These are phyloP conservation scores for Oryza australiensis DNA, from an alignment of 176 grass and related monocot genomes.

Conservation along the genomic window DNA sequence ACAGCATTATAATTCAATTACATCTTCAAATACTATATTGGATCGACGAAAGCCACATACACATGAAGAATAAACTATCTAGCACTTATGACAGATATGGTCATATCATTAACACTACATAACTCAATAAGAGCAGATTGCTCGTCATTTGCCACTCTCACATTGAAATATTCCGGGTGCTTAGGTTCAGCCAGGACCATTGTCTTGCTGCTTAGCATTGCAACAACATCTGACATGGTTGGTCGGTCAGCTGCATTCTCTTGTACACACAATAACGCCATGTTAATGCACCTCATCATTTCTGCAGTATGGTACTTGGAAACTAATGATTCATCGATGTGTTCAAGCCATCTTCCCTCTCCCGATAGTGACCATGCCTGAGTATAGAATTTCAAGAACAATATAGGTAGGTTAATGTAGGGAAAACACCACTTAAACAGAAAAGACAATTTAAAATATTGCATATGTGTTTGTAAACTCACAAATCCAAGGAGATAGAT, in stretches of 20 bases:
- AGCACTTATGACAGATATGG: background rate
- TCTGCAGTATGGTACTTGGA: background rate
- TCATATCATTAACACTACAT: background rate
- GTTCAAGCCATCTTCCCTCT: conserved; percentile 1
- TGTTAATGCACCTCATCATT: background rate
- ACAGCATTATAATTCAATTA: too few species aligned
- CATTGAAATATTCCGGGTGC: background rate
- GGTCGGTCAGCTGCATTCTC: background rate
- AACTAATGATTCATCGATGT: background rate
- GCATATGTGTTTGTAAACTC: background rate
- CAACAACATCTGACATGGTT: conserved; percentile 4
- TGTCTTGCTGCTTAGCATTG: background rate
- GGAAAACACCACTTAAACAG: background rate
- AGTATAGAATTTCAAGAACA: background rate
- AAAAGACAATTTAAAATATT: background rate
- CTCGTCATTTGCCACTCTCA: background rate
- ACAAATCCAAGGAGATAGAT: background rate
- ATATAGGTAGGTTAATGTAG: background rate
- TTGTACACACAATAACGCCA: background rate
- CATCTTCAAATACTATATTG: too few species aligned
- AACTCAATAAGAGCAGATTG: background rate
- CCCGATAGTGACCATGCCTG: background rate
- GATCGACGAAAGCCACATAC: too few species aligned
- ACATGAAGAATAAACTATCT: background rate
- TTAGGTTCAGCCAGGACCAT: background rate